phyloP scores from a whole-genome alignment of 2,329 filamentous ascomycete species.

The Colletotrichum truncatum region DNA sequence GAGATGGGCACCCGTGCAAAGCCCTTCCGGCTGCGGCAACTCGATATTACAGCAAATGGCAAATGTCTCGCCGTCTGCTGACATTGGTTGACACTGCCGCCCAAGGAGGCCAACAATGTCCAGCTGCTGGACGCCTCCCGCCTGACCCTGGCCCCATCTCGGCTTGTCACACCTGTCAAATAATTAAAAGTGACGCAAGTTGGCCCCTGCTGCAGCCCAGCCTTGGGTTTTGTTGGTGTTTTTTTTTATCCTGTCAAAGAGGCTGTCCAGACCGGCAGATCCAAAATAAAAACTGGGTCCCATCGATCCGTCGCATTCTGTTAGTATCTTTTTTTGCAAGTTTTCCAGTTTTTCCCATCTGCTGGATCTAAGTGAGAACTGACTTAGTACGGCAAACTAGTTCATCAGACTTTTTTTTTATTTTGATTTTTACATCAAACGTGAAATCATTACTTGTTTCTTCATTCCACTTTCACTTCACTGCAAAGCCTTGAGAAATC shows the following conservation, averaged over 20 bases:
- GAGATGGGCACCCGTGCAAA: not conserved
- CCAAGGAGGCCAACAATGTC: too few species aligned
- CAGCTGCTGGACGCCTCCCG: too few species aligned
- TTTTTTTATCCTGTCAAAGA: not conserved
- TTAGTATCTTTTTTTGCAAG: conserved; percentile 8
- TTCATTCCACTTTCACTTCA: too few species aligned
- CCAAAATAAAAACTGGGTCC: not conserved
- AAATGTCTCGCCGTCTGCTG: not conserved
- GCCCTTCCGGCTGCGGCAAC: not conserved
- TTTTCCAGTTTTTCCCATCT: not conserved
- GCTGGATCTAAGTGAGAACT: not conserved
- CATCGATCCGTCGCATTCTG: conserved; percentile 6
- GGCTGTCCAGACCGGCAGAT: not conserved
- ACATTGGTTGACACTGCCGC: not conserved
- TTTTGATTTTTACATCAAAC: not conserved
- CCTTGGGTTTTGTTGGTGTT: too few species aligned
- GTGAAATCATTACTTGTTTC: not conserved
- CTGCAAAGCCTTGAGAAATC: too few species aligned
- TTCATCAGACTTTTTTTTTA: not conserved
- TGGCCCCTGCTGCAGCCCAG: too few species aligned
- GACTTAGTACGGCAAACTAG: not conserved
- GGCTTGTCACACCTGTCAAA: not conserved
- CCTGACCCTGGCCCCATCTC: not conserved
- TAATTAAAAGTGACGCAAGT: not conserved
- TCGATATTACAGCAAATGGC: not conserved